Conservation (phyloP, 2,329 filamentous ascomycete species). For the Colletotrichum viniferum region DNA sequence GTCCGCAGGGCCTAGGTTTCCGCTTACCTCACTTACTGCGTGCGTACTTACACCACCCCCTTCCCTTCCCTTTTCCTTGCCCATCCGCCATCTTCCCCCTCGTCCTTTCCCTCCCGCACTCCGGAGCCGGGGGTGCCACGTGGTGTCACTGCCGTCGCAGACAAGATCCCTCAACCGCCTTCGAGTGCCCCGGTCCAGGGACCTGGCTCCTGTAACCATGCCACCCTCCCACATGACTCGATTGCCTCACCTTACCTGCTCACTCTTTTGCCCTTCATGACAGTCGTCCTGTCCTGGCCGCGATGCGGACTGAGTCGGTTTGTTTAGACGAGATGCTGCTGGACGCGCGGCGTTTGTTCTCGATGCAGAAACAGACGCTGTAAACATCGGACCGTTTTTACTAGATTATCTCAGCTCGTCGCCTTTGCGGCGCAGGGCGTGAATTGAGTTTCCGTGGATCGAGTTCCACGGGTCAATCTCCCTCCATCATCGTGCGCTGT, state of each 20-base stretch:
- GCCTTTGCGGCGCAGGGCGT: not conserved
- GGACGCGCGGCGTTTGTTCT: not conserved
- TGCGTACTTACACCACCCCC: not conserved
- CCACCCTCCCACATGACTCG: not conserved
- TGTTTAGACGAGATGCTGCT: not conserved
- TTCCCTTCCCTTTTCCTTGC: not conserved
- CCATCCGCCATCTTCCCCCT: not conserved
- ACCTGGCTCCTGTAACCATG: not conserved
- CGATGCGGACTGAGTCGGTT: not conserved
- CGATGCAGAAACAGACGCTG: not conserved
- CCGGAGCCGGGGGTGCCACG: conserved; percentile 1
- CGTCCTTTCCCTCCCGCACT: not conserved
- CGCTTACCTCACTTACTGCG: not conserved
- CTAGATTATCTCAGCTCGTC: not conserved
- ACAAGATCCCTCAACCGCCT: not conserved
- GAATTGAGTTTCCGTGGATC: not conserved
- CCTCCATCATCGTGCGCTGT: not conserved
- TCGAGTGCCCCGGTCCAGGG: not conserved
- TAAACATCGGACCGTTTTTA: not conserved
- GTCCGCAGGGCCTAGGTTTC: not conserved
- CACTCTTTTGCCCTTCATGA: not conserved
- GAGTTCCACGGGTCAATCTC: not conserved
- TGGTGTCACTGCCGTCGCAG: not conserved
- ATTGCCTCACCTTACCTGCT: not conserved
- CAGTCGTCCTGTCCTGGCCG: not conserved